These are phyloP conservation scores for Tricholoma bakamatsutake DNA, from an alignment of 768 basidiomycete species.

Conservation along the genomic window DNA sequence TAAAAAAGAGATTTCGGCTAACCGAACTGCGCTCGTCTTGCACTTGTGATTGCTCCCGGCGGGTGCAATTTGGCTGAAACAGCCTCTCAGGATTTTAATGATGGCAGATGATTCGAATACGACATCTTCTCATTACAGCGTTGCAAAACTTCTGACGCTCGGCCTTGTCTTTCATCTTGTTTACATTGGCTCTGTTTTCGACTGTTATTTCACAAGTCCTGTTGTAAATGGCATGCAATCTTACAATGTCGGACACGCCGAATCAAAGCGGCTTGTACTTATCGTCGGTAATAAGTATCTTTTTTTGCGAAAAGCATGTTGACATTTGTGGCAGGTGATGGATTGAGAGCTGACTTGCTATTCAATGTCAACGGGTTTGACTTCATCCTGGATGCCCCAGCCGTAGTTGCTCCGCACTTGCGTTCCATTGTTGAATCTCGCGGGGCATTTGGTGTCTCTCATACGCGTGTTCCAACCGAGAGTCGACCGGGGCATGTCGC, in stretches of 20 bases:
- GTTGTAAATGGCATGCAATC: conserved; percentile 74
- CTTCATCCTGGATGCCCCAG: conserved; percentile 42
- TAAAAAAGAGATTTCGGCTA: no score
- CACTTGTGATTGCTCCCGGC: not conserved
- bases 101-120: not conserved
- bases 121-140: conserved; percentile 26
- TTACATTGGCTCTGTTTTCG: conserved; percentile 70
- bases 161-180: conserved; percentile 72
- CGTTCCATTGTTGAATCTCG: conserved; percentile 57
- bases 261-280: conserved; percentile 71
- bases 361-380: conserved; percentile 61
- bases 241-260: conserved; percentile 37
- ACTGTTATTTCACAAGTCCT: conserved; percentile 85
- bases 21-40: not conserved
- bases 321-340: conserved; percentile 51
- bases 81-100: not conserved
- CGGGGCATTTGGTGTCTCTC: conserved; percentile 80
- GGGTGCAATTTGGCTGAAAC: no score
- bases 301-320: not conserved
- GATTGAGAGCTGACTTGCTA: conserved; percentile 75
- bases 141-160: conserved; percentile 46
- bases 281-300: conserved; percentile 60
- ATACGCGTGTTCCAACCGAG: conserved; percentile 85
- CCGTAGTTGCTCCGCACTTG: conserved; percentile 68
- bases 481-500: conserved; percentile 87